phyloP scores from a whole-genome alignment of 2,329 filamentous ascomycete genomes.

The Cercospora brassicicola region DNA sequence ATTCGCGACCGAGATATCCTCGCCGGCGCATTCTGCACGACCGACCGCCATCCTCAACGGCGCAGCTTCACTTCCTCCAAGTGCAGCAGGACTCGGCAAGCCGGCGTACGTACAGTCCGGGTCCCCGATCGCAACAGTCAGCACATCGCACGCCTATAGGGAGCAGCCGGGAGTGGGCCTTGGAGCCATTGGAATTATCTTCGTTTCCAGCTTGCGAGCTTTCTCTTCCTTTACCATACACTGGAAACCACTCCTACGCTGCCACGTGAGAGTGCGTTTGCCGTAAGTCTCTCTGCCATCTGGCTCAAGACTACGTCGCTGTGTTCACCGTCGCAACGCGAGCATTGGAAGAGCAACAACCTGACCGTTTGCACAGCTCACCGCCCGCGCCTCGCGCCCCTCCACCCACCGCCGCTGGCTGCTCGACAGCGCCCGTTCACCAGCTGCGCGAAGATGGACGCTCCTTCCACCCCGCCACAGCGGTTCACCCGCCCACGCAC shows the following conservation, averaged over 20 bases:
- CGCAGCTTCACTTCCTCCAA: not conserved
- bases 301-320: conserved; percentile 3
- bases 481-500: conserved; percentile 43
- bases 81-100: not conserved
- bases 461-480: conserved; percentile 25
- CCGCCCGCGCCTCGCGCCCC: not conserved
- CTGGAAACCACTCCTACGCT: not conserved
- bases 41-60: not conserved
- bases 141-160: conserved; percentile 5
- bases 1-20: conserved; percentile 1
- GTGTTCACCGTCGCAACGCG: not conserved
- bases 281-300: conserved; percentile 9
- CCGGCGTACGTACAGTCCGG: not conserved
- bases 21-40: conserved; percentile 11
- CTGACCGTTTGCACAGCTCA: not conserved
- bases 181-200: not conserved
- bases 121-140: not conserved
- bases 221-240: conserved; percentile 8
- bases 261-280: not conserved
- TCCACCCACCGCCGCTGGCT: not conserved
- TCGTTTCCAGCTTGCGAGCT: conserved; percentile 7
- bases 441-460: conserved; percentile 13
- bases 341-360: not conserved
- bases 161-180: conserved; percentile 2
- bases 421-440: not conserved